Evolutionary conservation across 176 grass and related monocot species (phyloP).

Genomic region (Elaeis guineensis): DNA sequence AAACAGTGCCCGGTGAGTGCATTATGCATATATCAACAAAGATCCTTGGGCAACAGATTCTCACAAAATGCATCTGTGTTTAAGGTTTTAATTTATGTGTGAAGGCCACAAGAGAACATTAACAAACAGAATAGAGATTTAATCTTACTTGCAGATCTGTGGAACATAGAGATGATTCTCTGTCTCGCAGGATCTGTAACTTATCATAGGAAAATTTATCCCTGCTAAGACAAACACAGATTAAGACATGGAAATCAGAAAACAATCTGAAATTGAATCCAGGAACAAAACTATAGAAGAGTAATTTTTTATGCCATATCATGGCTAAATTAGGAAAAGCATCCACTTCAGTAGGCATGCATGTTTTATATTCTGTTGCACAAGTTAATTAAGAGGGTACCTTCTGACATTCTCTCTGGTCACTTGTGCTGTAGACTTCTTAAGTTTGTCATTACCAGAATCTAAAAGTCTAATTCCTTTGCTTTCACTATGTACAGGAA

Average conservation of each 20-base stretch:
- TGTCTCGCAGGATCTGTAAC: constrained; percentile 32
- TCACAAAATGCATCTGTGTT: constrained; percentile 9
- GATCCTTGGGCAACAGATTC: constrained; percentile 2
- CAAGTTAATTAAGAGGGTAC: constrained; percentile 17
- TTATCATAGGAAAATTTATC: constrained; percentile 33
- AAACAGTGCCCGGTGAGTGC: background rate
- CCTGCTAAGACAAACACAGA: constrained; percentile 22
- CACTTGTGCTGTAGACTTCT: constrained; percentile 17
- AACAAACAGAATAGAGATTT: background rate
- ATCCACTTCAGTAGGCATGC: too few species aligned
- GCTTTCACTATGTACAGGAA: constrained; percentile 40
- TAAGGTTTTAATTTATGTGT: too few species aligned
- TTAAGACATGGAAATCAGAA: too few species aligned
- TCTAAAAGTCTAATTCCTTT: constrained; percentile 28
- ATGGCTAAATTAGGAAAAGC: too few species aligned
- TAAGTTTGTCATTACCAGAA: constrained; percentile 13
- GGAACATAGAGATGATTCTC: constrained; percentile 38
- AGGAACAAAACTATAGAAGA: too few species aligned
- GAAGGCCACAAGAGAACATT: too few species aligned
- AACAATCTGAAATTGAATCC: too few species aligned
- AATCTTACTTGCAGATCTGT: constrained; percentile 37
- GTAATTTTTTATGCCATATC: too few species aligned
- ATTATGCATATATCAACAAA: background rate
- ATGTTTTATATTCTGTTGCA: too few species aligned
- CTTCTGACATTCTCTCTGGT: constrained; percentile 29